Base-by-base conservation (phyloP, 495 filamentous ascomycete species). In the Tuber brumale region DNA sequence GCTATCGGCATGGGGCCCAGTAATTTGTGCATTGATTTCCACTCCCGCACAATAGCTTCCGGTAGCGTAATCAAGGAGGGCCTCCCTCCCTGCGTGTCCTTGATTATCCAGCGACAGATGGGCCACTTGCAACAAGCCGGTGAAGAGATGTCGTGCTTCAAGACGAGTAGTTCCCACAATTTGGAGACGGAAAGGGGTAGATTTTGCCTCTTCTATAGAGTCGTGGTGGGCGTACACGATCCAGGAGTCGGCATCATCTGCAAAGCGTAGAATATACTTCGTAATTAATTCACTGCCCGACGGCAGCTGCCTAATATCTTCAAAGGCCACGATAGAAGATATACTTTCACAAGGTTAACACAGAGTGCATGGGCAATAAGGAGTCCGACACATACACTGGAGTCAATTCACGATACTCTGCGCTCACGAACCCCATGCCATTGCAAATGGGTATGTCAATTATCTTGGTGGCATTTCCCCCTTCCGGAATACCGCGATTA, bases 361-460 rank as follows among this genome's bases (percentile, higher is more conserved):
- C 23, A 12, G 1, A 66, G 12, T 27, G 2, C n/a, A 35, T 35
- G 12, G 27, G n/a, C 14, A 66, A 35, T 35, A 69, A 31, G 39
- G 90, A 92, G 81, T 92, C 89, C 27, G 97, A 86, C 19, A 94
- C 89, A 39, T 97, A 86, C 21, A 91, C 69, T 3, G 94, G 94
- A 48, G 90, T 89, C 12, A 89, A 85, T 41, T 87, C 87, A 70
- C 86, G 87, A 84, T 94, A 97, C n/a, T 92, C 75, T 5, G 87
- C 94, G 14, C 92, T 97, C 19, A 95, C 88, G 76, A 93, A 94
- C 0, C 89, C 93, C 90, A 94, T 93, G 10, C 94, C 94, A 82
- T 97, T 94, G 5, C 46, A 69, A 21, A 77, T 61, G 3, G 75
- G 69, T 19, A 77, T 69, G 16, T 77, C 75, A 31, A 77, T 77